Percentiles rank a stretch among this genome's conserved stretches.
Conservation (phyloP, 768 basidiomycete species). For the Kwoniella dendrophila region DNA sequence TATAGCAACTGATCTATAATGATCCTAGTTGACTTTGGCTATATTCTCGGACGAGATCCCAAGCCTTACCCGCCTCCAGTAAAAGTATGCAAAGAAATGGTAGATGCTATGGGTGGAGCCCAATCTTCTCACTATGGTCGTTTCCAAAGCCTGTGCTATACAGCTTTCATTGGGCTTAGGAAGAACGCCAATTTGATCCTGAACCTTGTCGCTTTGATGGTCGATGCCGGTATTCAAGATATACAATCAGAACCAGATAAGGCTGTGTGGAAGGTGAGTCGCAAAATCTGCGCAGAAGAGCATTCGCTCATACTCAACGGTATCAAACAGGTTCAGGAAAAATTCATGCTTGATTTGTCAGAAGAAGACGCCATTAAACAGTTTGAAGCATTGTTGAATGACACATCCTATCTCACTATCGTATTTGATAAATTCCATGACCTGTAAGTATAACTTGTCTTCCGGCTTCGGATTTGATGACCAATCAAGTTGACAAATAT, state of each 20-base stretch:
- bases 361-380: constrained; percentile 98
- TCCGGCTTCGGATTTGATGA: background rate
- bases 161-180: constrained; percentile 93
- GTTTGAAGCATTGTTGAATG: constrained; percentile 88
- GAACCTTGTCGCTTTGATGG: constrained; percentile 94
- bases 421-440: constrained; percentile 88
- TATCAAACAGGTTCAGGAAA: constrained; percentile 80
- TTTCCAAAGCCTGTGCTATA: constrained; percentile 95
- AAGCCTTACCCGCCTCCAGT: constrained; percentile 97
- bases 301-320: background rate
- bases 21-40: constrained; percentile 90
- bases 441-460: constrained; percentile 30
- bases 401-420: constrained; percentile 89
- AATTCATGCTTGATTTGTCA: constrained; percentile 88
- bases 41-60: constrained; percentile 94
- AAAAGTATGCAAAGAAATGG: constrained; percentile 99
- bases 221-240: constrained; percentile 95
- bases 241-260: constrained; percentile 72
- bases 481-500: background rate
- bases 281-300: constrained; percentile 37
- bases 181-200: constrained; percentile 97
- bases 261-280: constrained; percentile 59
- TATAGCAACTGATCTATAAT: background rate
- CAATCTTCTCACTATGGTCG: constrained; percentile 92
- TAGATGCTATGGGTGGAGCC: constrained; percentile 98